Conservation (phyloP, 2,329 filamentous ascomycete genomes). For the Thermoascus crustaceus region DNA sequence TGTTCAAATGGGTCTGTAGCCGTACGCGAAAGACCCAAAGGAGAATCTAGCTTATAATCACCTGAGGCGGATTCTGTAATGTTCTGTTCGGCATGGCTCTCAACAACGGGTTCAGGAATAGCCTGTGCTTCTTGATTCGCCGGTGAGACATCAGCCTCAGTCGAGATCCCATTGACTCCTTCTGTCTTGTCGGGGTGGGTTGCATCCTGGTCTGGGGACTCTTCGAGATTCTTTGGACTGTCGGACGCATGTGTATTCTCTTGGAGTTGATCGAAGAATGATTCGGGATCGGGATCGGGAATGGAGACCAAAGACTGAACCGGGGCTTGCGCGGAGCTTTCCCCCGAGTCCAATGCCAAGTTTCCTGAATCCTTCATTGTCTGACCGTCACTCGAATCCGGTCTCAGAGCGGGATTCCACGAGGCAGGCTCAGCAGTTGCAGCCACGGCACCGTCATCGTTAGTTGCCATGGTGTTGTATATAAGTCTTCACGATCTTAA, state of each 20-base stretch:
- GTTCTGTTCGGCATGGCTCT: not conserved
- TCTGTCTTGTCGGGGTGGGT: too few relatives aligned
- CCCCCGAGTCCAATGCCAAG: conserved; percentile 10
- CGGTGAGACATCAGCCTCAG: too few relatives aligned
- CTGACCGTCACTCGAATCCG: conserved; percentile 25
- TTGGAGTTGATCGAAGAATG: too few relatives aligned
- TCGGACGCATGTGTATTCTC: too few relatives aligned
- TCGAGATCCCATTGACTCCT: too few relatives aligned
- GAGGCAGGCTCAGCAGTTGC: conserved; percentile 22
- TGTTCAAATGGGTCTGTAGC: conserved; percentile 10
- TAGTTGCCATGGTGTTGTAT: conserved; percentile 14
- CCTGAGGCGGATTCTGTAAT: conserved; percentile 1
- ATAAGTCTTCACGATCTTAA: conserved; percentile 8
- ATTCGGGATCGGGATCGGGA: too few relatives aligned
- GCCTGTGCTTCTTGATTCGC: too few relatives aligned
- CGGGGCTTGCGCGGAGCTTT: conserved; percentile 2
- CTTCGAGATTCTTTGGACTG: too few relatives aligned
- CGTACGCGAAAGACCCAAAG: conserved; percentile 1
- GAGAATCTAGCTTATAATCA: conserved; percentile 3
- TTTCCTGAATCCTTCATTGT: conserved; percentile 11
- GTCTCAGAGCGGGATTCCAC: conserved; percentile 51
- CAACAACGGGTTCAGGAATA: too few relatives aligned
- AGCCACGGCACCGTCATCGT: conserved; percentile 7
- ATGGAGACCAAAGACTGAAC: too few relatives aligned
- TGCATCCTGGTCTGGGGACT: too few relatives aligned